Percentiles rank a stretch among this genome's conserved stretches.
These are phyloP conservation scores for Dictyostelium purpureum DNA, from an alignment of 78 protist species.

Conservation along the genomic window DNA sequence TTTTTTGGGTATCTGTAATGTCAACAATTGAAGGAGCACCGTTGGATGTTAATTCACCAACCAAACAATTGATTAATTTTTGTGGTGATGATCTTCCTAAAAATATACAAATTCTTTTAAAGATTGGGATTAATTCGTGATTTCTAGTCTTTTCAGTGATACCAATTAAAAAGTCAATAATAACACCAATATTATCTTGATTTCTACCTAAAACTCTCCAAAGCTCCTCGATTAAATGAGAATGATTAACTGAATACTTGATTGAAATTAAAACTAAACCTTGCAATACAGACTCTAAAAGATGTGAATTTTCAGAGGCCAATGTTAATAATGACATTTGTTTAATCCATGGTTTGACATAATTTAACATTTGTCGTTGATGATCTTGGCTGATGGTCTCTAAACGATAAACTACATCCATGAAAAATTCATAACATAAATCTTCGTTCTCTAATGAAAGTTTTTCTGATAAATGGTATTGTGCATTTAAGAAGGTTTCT, in stretches of 20 bases:
- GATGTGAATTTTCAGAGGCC: constrained; percentile 4
- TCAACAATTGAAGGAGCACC: constrained; percentile 27
- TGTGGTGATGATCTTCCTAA: constrained; percentile 73
- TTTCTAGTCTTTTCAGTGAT: constrained; percentile 62
- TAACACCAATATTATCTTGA: constrained; percentile 36
- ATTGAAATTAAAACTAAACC: constrained; percentile 40
- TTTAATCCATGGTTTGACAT: constrained; percentile 69
- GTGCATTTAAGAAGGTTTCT: constrained; percentile 64
- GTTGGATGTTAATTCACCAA: constrained; percentile 36
- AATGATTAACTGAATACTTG: constrained; percentile 19
- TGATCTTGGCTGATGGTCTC: constrained; percentile 30
- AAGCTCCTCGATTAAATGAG: constrained; percentile 45
- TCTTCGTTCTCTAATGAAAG: constrained; percentile 51
- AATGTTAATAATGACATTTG: constrained; percentile 18
- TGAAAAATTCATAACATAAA: constrained; percentile 54
- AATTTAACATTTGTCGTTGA: constrained; percentile 68
- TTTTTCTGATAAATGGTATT: constrained; percentile 36
- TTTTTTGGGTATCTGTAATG: constrained; percentile 14
- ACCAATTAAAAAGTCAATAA: constrained; percentile 39
- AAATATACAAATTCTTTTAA: constrained; percentile 45
- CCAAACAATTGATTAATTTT: constrained; percentile 63
- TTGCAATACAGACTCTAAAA: constrained; percentile 35
- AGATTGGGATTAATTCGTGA: constrained; percentile 56
- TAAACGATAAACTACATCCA: constrained; percentile 60
- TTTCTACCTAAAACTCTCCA: constrained; percentile 53